Evolutionary conservation across 768 basidiomycete species (phyloP), one percentile per base, ranked within the genome.

Genomic region (Auricularia cornea): DNA sequence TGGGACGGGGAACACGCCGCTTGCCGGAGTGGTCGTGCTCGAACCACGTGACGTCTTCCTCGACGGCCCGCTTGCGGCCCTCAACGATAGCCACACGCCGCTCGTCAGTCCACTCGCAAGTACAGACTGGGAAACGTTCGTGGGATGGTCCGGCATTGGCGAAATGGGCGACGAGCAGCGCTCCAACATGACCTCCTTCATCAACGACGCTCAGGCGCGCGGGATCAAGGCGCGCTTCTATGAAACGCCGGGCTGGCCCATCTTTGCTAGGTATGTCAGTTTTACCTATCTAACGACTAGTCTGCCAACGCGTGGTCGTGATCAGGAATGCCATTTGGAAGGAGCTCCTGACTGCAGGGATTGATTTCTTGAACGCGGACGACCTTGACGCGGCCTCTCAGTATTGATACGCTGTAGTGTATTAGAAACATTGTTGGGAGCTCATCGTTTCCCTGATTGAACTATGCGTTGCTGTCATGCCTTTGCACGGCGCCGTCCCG

Each of bases 281-380:
- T 14, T 23, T 20, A 61, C 33, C 4, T 14, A 11, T 12, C 4
- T 31, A 40, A 40, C 26, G 20, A 40, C 35, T 3, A 61, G n/a
- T 12, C 33, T 8, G n/a, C 3, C 33, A 28, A 33, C 23, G 5
- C 44, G 14, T 38, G 30, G 20, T 2, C 23, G 59, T 10, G n/a
- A 38, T 38, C 26, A 62, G 64, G 23, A 68, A 79, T 62, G 75
- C 72, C 57, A 70, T 83, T 4, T 84, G 83, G 82, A 69, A 69
- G 64, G 72, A 72, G 52, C 64, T 83, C 60, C 59, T 78, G 65
- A 69, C 79, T 40, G 74, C 74, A 44, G 81, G 80, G 5, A 78
- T 76, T 20, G 79, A 81, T 66, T 83, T 81, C 80, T 67, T 83
- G 65, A 83, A 83, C 66, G 81, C 78, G 14, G 82, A 83, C 69